A percentile compares a stretch with the other conserved stretches of the same genome.
phyloP scores from a whole-genome alignment of 768 basidiomycete species.

The Lactarius hatsudake region DNA sequence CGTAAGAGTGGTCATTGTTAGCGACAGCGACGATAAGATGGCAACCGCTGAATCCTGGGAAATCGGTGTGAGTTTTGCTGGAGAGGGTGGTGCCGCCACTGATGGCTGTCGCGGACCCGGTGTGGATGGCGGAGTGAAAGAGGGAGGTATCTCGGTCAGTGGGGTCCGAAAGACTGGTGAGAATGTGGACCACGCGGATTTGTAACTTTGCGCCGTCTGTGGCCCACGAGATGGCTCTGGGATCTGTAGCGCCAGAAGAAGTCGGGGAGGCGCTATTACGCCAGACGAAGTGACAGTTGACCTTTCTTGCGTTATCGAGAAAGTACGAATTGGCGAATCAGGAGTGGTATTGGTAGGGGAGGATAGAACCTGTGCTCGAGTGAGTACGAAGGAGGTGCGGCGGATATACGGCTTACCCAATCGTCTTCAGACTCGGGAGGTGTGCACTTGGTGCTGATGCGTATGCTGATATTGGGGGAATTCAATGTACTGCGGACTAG shows the following conservation, averaged over 20 bases:
- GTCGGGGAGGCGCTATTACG: not conserved
- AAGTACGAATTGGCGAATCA: not conserved
- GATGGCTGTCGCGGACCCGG: not conserved
- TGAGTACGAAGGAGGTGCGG: not conserved
- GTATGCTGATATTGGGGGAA: not conserved
- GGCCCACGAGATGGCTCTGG: not conserved
- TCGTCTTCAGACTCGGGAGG: not conserved
- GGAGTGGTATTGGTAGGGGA: not conserved
- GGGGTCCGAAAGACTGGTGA: not conserved
- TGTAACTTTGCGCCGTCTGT: not conserved
- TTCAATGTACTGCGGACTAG: not conserved
- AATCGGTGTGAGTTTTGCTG: not conserved
- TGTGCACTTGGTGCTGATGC: not conserved
- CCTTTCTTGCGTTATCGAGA: not conserved
- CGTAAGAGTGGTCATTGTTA: not conserved
- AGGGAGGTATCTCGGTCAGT: not conserved
- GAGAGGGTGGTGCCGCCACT: not conserved
- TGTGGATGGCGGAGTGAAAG: not conserved
- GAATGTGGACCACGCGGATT: not conserved
- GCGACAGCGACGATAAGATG: not conserved
- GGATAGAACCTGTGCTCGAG: not conserved
- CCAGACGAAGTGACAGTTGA: not conserved
- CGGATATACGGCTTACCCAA: not conserved
- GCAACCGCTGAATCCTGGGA: not conserved
- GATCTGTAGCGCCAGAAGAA: not conserved